Base-by-base conservation (phyloP, 139 green algal species). In the Gonium pectorale region DNA sequence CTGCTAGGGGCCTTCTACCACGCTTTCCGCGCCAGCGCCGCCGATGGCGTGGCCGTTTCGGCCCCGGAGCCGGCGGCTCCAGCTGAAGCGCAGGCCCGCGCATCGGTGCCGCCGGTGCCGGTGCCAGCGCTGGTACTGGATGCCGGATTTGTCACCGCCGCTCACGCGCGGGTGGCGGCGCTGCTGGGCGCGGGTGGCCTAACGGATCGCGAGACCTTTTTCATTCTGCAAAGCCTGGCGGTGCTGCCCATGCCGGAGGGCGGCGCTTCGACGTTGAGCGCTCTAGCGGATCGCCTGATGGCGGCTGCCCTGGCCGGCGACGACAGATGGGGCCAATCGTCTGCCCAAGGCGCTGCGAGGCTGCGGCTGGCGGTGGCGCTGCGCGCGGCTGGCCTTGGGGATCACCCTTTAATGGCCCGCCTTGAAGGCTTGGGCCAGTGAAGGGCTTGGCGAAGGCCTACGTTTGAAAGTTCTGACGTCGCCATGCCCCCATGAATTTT, bases 321-420 rank as follows among this genome's bases (percentile, higher is more conserved):
- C 44, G 54, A 17, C 44, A 31, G 29, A 6, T 31, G 37, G 54
- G 37, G 54, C 75, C n/a, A n/a, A n/a, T n/a, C n/a, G n/a, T n/a
- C n/a, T n/a, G 59, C 1, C 75, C 40, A 2, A 15, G 27, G 21
- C 27, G 40, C 1, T 62, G 27, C 75, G 31, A 24, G 40, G 44
- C 11, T 22, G 59, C 59, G 40, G 75, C n/a, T 82, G 38, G 54
- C n/a, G 40, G 59, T 31, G 29, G 40, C 60, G 75, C 40, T 82
- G 56, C 40, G 59, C 9, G 24, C 6, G 0, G 59, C 15, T 26
- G 75, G 75, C 15, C 75, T 82, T 2, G 75, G 59, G 15, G 41
- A 44, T 0, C 75, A 82, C 22, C 5, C 27, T n/a, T 13, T 71
- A 41, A 41, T 71, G 41, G 59, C 29, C 0, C 41, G 17, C 54